Base-by-base conservation (phyloP, 2,329 filamentous ascomycete genomes). In the Diaporthe sp. region DNA sequence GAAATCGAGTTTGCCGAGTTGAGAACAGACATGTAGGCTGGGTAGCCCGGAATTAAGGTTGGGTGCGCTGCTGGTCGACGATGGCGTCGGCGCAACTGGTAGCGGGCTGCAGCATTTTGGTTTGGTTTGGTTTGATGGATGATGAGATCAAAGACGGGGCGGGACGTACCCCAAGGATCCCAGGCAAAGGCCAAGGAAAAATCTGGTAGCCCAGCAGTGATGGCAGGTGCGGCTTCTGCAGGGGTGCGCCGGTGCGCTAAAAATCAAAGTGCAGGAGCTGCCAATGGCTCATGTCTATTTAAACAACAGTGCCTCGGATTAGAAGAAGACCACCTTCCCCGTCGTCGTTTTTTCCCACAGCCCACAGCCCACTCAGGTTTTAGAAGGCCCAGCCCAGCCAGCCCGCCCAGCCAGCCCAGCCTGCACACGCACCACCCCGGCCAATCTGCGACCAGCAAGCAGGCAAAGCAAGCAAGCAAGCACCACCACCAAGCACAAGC, bases 271-370 rank as follows among this genome's bases (percentile, higher is more conserved):
- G 39, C 37, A 44, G 39, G 58, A 42, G 49, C 72, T 31, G 68
- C 57, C 75, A 76, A 49, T 71, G 75, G 57, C 75, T 68, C 72
- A 65, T 58, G 75, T 74, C 73, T 76, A 76, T 76, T 74, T 74
- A 76, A 76, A 76, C 70, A 76, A 71, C 71, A 68, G 70, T 62
- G 71, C 75, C 75, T 76, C 58, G 72, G 75, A 76, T 76, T 70
- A 70, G 65, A 76, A 74, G 72, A 74, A 76, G 75, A 71, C 75
- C 72, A 70, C 72, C 75, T 73, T 70, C 72, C 75, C 72, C 74
- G 71, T 65, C 55, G 72, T 73, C 71, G 75, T 65, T 74, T 76
- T 76, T 71, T 76, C 75, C 67, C 75, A 76, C 75, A 65, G 55
- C 65, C 58, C 73, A 70, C 71, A 71, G 71, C 51, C 73, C 71